Conservation (phyloP, 192 early-diverging fungal genomes). For the Mortierella hygrophila region DNA sequence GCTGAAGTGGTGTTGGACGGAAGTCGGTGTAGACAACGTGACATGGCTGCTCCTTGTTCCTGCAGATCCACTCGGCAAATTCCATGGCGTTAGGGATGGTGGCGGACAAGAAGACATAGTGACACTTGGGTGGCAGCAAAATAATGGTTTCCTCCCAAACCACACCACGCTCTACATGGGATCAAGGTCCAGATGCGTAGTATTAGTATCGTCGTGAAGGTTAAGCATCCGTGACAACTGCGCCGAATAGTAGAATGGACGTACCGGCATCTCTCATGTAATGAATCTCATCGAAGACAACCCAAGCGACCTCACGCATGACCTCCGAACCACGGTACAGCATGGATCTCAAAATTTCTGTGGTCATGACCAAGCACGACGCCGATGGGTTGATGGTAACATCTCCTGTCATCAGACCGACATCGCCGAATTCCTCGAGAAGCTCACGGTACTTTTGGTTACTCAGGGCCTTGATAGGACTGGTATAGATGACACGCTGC, state of each 20-base stretch:
- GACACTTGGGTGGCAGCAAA: conserved; percentile 91
- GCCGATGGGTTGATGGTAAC: conserved; percentile 96
- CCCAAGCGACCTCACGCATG: conserved; percentile 97
- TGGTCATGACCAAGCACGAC: conserved; percentile 97
- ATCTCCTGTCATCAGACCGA: conserved; percentile 99
- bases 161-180: conserved; percentile 86
- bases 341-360: conserved; percentile 98
- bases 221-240: background rate
- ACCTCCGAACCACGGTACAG: conserved; percentile 96
- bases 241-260: background rate
- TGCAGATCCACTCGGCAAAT: conserved; percentile 99
- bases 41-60: conserved; percentile 95
- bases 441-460: conserved; percentile 99
- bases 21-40: conserved; percentile 99
- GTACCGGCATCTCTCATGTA: conserved; percentile 95
- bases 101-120: conserved; percentile 95
- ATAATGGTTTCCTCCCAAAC: conserved; percentile 99
- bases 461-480: conserved; percentile 97
- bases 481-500: conserved; percentile 97
- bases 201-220: background rate
- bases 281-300: conserved; percentile 98
- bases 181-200: background rate
- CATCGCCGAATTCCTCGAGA: conserved; percentile 95
- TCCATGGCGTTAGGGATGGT: conserved; percentile 99
- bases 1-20: conserved; percentile 96